Evolutionary conservation across 106 monocot genomes (phyloP), one percentile per base, ranked within the genome.

Genomic region (Chionographis japonica): DNA sequence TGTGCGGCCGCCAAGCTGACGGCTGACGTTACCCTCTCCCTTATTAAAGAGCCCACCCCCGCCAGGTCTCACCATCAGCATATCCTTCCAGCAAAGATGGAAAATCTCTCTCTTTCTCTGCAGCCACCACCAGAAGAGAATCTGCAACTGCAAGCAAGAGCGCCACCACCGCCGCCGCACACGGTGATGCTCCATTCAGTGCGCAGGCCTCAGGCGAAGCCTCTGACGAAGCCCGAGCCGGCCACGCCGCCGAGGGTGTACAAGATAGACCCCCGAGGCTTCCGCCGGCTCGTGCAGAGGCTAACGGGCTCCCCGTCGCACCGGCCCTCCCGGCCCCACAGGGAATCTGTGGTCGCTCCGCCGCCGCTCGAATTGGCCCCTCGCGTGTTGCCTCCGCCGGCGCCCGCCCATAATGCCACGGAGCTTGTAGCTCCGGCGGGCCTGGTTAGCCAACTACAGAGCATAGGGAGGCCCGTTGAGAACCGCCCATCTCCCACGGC

Each of bases 251-350:
- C 80, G 0, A 77, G 49, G 37, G 74, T 81, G 12, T 85, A 85
- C 74, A 60, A 49, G 4, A 74, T 77, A 5, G 81, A 85, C 12
- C 80, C 74, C 12, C 77, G 74, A 14, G 74, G 68, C 14, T 85
- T 85, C 66, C 77, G 81, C 38, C 57, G 61, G 36, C 77, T 85
- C 35, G 85, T 85, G 6, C 85, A 85, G 63, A 62, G 56, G n/a
- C 81, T 85, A 40, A 85, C 85, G 51, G 80, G 74, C 12, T 16
- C 20, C 3, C 20, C 71, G 20, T 7, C 11, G 7, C 54, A 49
- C 40, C 16, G 6, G 14, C 9, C 5, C 4, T 46, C 56, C 8
- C 70, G 70, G 10, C 64, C 70, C 42, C 59, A 65, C 42, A 35
- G 52, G 40, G 71, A 71, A 4, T 16, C 52, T 38, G 52, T 67